Percentiles rank a stretch among this genome's conserved stretches.
phyloP scores from a whole-genome alignment of 106 monocot species.

The Phalaenopsis aphrodite region DNA sequence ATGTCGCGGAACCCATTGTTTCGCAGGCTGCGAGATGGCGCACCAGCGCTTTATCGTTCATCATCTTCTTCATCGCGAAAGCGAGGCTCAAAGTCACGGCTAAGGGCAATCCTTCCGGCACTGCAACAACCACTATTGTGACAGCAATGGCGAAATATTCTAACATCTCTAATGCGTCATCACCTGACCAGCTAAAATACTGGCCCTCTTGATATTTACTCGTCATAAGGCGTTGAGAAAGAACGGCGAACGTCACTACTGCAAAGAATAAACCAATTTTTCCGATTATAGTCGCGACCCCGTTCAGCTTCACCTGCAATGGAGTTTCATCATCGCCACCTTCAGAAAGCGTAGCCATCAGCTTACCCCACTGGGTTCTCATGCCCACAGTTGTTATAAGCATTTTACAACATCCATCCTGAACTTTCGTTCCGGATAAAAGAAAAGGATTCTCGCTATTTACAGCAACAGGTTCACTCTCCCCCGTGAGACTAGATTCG shows the following conservation, averaged over 20 bases:
- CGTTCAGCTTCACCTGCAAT: conserved; percentile 23
- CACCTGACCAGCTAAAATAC: conserved; percentile 13
- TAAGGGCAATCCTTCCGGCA: conserved; percentile 24
- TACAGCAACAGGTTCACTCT: conserved; percentile 18
- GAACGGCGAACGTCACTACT: conserved; percentile 13
- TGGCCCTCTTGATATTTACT: background rate
- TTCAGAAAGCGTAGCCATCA: conserved; percentile 15
- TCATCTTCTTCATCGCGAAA: conserved; percentile 29
- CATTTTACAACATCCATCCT: conserved; percentile 24
- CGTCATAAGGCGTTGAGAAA: conserved; percentile 1
- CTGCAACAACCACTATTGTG: conserved; percentile 26
- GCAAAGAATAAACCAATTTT: conserved; percentile 23
- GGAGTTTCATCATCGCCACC: conserved; percentile 26
- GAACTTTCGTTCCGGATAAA: conserved; percentile 22
- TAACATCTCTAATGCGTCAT: conserved; percentile 20
- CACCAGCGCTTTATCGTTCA: conserved; percentile 21
- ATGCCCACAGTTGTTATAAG: conserved; percentile 22
- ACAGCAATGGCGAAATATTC: conserved; percentile 20
- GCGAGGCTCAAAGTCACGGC: conserved; percentile 25
- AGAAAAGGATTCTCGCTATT: conserved; percentile 15
- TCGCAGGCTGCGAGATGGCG: conserved; percentile 23
- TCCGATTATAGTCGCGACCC: conserved; percentile 18
- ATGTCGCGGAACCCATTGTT: conserved; percentile 24
- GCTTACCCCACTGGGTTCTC: conserved; percentile 26
- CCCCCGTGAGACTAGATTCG: conserved; percentile 22